Conservation (phyloP, 2,329 filamentous ascomycete genomes). For the Penicillium hesseltinei region DNA sequence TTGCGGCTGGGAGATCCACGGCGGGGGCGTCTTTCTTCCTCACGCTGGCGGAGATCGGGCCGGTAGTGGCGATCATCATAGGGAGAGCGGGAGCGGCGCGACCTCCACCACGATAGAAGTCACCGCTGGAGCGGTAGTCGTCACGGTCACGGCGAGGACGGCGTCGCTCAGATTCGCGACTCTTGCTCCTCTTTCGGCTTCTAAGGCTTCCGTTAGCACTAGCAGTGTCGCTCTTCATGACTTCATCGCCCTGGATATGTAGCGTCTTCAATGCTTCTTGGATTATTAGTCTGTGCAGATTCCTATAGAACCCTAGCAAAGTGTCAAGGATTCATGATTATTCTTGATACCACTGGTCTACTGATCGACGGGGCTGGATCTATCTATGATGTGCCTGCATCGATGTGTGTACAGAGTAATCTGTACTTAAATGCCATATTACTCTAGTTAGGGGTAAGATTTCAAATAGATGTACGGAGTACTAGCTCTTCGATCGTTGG, state of each 20-base stretch:
- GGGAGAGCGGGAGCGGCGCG: conserved; percentile 71
- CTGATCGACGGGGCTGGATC: conserved; percentile 5
- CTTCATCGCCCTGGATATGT: conserved; percentile 51
- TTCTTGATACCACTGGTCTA: conserved; percentile 4
- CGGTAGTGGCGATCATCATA: conserved; percentile 59
- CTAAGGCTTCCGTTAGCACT: conserved; percentile 68
- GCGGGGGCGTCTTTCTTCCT: conserved; percentile 50
- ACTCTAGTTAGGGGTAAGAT: background rate
- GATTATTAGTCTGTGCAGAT: background rate
- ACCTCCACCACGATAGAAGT: conserved; percentile 67
- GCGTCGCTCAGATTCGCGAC: conserved; percentile 72
- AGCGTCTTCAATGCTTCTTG: background rate
- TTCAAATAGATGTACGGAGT: background rate
- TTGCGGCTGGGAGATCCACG: conserved; percentile 48
- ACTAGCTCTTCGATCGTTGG: background rate
- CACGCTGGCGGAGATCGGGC: conserved; percentile 49
- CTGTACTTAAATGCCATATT: background rate
- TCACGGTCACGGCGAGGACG: conserved; percentile 67
- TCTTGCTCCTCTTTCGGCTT: conserved; percentile 77
- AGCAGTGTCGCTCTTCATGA: conserved; percentile 68
- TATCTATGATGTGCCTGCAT: background rate
- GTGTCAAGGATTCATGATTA: background rate
- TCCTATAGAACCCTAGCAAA: background rate
- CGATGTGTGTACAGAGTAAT: background rate
- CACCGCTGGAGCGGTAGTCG: conserved; percentile 57